A percentile compares a stretch with the other conserved stretches of the same genome.
Conservation (phyloP, 2,329 filamentous ascomycete species). For the Cryphonectria japonica region DNA sequence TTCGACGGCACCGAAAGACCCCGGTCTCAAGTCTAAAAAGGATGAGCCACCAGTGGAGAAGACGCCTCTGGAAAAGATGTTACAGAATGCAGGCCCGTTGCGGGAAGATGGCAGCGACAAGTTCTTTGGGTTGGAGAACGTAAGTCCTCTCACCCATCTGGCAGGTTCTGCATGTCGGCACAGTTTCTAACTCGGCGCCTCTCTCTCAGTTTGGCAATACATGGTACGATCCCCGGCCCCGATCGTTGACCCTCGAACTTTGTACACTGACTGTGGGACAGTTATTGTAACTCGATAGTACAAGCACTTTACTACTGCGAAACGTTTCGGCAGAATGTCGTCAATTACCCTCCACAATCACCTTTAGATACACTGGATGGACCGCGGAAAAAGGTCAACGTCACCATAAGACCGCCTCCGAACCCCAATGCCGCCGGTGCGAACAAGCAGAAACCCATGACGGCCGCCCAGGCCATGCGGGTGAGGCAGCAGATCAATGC, state of each 20-base stretch:
- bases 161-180: neutral
- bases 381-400: slow-evolving; percentile 56
- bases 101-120: slow-evolving; percentile 92
- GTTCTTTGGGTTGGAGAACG: slow-evolving; percentile 98
- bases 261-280: slow-evolving; percentile 45
- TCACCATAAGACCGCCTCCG: slow-evolving; percentile 63
- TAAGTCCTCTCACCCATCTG: slow-evolving; percentile 53
- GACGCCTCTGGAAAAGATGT: slow-evolving; percentile 72
- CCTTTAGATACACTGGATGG: slow-evolving; percentile 72
- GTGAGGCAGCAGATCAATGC: slow-evolving; percentile 59
- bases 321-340: slow-evolving; percentile 89
- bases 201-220: slow-evolving; percentile 88
- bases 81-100: slow-evolving; percentile 79
- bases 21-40: slow-evolving; percentile 52
- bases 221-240: slow-evolving; percentile 64
- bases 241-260: slow-evolving; percentile 8
- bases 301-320: slow-evolving; percentile 97
- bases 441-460: slow-evolving; percentile 57
- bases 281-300: slow-evolving; percentile 98
- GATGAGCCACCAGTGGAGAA: slow-evolving; percentile 61
- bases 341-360: slow-evolving; percentile 81
- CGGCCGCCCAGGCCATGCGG: slow-evolving; percentile 59
- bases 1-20: slow-evolving; percentile 48
- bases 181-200: slow-evolving; percentile 19
- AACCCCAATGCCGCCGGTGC: slow-evolving; percentile 49